Evolutionary conservation across 2,329 filamentous ascomycete genomes (phyloP).

Genomic region (Penicillium crustosum): DNA sequence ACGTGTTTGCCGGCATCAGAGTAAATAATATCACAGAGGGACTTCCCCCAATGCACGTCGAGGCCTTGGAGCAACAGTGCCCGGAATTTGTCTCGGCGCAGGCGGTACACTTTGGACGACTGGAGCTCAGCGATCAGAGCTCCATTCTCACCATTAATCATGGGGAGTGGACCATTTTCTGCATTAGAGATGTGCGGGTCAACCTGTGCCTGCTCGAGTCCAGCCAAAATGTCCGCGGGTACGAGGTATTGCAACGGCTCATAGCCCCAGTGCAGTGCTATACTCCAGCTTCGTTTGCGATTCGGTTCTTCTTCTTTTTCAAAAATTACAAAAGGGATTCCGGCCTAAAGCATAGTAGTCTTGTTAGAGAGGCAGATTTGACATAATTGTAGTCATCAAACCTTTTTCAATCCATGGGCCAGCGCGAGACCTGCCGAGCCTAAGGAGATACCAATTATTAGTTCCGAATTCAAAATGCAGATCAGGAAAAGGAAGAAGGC

Average conservation of each 20-base stretch:
- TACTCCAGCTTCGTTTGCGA: not conserved
- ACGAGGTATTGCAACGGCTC: not conserved
- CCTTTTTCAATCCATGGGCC: not conserved
- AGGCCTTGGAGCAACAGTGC: too few relatives aligned
- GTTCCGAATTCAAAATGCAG: not conserved
- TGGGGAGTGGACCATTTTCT: not conserved
- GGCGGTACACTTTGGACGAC: too few relatives aligned
- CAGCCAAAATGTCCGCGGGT: not conserved
- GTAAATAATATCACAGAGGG: too few relatives aligned
- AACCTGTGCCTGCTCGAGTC: not conserved
- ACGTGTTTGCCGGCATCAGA: too few relatives aligned
- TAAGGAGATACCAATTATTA: not conserved
- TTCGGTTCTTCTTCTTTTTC: not conserved
- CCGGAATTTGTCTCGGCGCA: too few relatives aligned
- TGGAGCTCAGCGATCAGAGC: too few relatives aligned
- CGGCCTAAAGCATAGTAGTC: not conserved
- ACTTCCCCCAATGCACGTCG: too few relatives aligned
- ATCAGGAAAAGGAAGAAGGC: not conserved
- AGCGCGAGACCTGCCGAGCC: not conserved
- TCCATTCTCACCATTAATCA: too few relatives aligned
- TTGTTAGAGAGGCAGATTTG: not conserved
- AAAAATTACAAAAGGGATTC: not conserved
- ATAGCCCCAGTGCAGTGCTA: not conserved
- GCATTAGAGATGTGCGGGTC: not conserved
- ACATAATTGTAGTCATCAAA: not conserved